These are phyloP conservation scores for Ascochyta rabiei DNA, from an alignment of 2,329 filamentous ascomycete species.

Conservation along the genomic window DNA sequence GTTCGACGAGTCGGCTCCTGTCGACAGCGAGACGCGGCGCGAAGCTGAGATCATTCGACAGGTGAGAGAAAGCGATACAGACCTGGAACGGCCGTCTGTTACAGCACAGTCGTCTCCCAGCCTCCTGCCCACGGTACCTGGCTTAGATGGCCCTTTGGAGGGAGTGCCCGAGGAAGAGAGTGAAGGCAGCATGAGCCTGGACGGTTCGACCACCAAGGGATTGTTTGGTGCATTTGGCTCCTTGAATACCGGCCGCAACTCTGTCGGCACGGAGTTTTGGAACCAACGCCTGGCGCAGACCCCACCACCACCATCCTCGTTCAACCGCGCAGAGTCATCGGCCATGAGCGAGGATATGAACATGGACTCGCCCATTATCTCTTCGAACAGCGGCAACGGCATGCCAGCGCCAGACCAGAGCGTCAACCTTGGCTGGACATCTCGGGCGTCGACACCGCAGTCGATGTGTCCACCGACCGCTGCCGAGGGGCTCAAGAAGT, in stretches of 20 bases:
- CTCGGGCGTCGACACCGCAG: conserved; percentile 47
- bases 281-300: conserved; percentile 66
- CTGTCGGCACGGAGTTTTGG: conserved; percentile 77
- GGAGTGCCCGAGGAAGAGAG: conserved; percentile 69
- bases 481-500: conserved; percentile 51
- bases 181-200: conserved; percentile 63
- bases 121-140: conserved; percentile 62
- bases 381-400: conserved; percentile 27
- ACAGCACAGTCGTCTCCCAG: conserved; percentile 73
- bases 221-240: conserved; percentile 72
- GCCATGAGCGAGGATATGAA: conserved; percentile 69
- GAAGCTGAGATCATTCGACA: conserved; percentile 96
- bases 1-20: conserved; percentile 82
- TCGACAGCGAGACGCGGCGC: conserved; percentile 85
- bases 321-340: conserved; percentile 62
- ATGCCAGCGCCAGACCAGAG: conserved; percentile 29
- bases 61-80: conserved; percentile 85
- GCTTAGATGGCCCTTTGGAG: conserved; percentile 65
- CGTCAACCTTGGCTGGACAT: conserved; percentile 31
- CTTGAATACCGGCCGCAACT: conserved; percentile 79
- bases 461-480: conserved; percentile 46
- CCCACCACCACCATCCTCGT: conserved; percentile 60
- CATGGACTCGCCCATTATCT: conserved; percentile 69
- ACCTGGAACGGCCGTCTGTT: conserved; percentile 57
- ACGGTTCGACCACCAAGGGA: conserved; percentile 48